Evolutionary conservation across 352 stramenopile genomes (phyloP), one percentile per base, ranked within the genome.

Genomic region (Phytophthora boehmeriae): DNA sequence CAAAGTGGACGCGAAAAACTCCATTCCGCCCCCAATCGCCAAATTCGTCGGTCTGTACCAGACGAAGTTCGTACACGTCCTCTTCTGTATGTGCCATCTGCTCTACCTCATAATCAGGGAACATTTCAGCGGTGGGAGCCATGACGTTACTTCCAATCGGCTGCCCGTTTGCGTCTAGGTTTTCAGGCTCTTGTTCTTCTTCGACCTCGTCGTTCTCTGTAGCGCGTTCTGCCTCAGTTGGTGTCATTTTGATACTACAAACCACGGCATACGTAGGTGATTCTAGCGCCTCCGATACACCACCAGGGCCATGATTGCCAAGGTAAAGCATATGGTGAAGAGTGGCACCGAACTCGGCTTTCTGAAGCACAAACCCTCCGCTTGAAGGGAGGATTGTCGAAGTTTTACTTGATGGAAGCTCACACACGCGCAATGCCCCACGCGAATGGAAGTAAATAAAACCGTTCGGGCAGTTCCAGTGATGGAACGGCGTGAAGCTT

Each of bases 401-500:
- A 0, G 79, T 91, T 35, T 88, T 88, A 34, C 70, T 90, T 0
- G 86, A 89, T 4, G 87, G 87, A 16, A 93, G 68, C 49, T 96
- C 86, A 36, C 87, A 96, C 2, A 96, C 85, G 2, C 87, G 85
- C 14, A 96, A 71, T 1, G 75, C 76, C 20, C 87, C 87, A 10
- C 83, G 73, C 4, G 86, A 95, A 51, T 96, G 87, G 71, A 92
- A 96, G 59, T 94, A 96, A 47, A 94, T 93, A 57, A 96, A 96
- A 0, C 87, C 87, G 54, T 92, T 89, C 2, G 87, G 87, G 41
- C 86, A 96, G 54, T 96, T 95, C 84, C 83, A 93, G 49, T 96
- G 87, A 30, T 96, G 83, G 63, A 96, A 96, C 1, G 86, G 79
- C 27, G 87, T 95, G 53, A 92, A 94, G 59, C 85, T 92, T 44